Percentiles rank a stretch among this genome's conserved stretches.
Evolutionary conservation across 2,329 filamentous ascomycete genomes (phyloP).

Genomic region (Alternaria viburni): DNA sequence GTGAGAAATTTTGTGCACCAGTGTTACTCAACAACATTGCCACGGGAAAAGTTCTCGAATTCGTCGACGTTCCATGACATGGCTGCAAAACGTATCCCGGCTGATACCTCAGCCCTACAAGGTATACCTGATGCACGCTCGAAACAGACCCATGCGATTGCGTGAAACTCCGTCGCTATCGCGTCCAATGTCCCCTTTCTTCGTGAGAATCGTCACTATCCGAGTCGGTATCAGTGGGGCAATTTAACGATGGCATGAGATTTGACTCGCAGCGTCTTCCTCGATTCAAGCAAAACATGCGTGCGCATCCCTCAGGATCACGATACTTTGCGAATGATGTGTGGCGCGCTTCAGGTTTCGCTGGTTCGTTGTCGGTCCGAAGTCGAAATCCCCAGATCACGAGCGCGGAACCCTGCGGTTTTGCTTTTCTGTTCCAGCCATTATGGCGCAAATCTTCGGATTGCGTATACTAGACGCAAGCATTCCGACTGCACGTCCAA

Average conservation of each 20-base stretch:
- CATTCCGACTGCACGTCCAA: background rate
- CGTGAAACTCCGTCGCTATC: background rate
- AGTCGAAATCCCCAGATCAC: background rate
- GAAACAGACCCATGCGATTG: slow-evolving; percentile 5
- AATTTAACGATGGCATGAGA: background rate
- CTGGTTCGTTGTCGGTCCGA: slow-evolving; percentile 1
- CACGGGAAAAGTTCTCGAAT: background rate
- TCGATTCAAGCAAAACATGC: background rate
- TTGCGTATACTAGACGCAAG: background rate
- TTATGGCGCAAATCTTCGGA: background rate
- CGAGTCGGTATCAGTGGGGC: background rate
- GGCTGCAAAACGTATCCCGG: background rate
- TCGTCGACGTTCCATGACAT: background rate
- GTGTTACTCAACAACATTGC: background rate
- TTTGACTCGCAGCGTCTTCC: background rate
- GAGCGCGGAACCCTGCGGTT: background rate
- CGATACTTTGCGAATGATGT: background rate
- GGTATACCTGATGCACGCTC: slow-evolving; percentile 2
- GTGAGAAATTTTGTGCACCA: background rate
- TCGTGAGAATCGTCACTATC: background rate
- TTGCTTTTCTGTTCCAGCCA: background rate
- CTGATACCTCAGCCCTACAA: slow-evolving; percentile 5
- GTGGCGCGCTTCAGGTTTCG: background rate
- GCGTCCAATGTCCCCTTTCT: background rate
- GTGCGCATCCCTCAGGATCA: background rate